Percentiles rank a stretch among this genome's conserved stretches.
phyloP scores from a whole-genome alignment of 2,329 filamentous ascomycete species.

The Xylaria arbuscula region DNA sequence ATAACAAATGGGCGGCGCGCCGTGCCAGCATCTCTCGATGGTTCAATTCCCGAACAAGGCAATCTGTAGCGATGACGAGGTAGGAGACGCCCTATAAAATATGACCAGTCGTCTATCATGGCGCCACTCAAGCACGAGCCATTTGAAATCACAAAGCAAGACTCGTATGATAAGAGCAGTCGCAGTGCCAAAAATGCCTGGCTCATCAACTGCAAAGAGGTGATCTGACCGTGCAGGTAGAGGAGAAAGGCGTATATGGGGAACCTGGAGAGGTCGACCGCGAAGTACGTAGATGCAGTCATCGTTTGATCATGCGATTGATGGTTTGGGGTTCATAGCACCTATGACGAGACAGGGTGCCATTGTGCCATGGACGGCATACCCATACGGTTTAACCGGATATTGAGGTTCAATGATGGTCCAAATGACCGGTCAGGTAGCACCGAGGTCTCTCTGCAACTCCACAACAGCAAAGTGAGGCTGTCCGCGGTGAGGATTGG shows the following conservation, averaged over 20 bases:
- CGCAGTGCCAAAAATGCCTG: background rate
- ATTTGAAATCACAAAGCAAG: conserved; percentile 24
- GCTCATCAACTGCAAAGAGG: background rate
- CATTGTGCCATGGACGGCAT: conserved; percentile 3
- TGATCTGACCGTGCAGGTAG: conserved; percentile 4
- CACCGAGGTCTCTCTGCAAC: conserved; percentile 37
- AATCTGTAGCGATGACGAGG: conserved; percentile 39
- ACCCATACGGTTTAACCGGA: conserved; percentile 19
- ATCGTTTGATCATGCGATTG: conserved; percentile 24
- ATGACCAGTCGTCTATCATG: conserved; percentile 34
- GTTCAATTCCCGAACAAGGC: conserved; percentile 31
- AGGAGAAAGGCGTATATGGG: background rate
- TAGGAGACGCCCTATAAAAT: conserved; percentile 21
- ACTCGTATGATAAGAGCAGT: conserved; percentile 23
- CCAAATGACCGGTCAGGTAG: conserved; percentile 42
- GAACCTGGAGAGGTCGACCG: conserved; percentile 4
- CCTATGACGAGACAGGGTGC: background rate
- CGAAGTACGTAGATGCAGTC: conserved; percentile 5
- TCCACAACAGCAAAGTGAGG: conserved; percentile 37
- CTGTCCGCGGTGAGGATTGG: conserved; percentile 45
- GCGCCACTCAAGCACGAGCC: conserved; percentile 5
- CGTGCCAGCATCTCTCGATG: conserved; percentile 10
- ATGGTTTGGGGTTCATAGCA: conserved; percentile 14
- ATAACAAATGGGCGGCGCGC: background rate
- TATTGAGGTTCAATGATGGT: conserved; percentile 34